phyloP scores from a whole-genome alignment of 2,329 filamentous ascomycete species.

The Trichoderma sp. region DNA sequence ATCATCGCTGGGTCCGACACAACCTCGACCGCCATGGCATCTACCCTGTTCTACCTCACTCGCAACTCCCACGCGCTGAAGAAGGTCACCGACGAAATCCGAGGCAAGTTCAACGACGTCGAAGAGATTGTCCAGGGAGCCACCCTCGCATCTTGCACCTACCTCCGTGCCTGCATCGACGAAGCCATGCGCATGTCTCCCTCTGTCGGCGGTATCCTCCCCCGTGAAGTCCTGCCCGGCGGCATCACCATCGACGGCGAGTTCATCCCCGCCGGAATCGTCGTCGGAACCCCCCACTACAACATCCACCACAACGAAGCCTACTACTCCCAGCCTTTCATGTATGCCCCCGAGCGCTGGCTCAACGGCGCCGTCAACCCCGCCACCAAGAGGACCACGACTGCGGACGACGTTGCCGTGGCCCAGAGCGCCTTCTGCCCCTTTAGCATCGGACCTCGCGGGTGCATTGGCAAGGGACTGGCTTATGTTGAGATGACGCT shows the following conservation, averaged over 20 bases:
- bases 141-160: conserved; percentile 54
- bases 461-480: conserved; percentile 72
- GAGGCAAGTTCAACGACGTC: conserved; percentile 51
- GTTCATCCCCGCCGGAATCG: conserved; percentile 58
- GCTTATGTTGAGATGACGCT: conserved; percentile 69
- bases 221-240: conserved; percentile 60
- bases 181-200: conserved; percentile 66
- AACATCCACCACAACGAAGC: conserved; percentile 66
- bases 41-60: conserved; percentile 64
- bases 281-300: conserved; percentile 68
- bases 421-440: conserved; percentile 74
- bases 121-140: conserved; percentile 60
- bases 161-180: conserved; percentile 65
- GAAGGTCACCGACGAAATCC: conserved; percentile 55
- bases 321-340: conserved; percentile 63
- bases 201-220: conserved; percentile 61
- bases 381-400: conserved; percentile 44
- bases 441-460: conserved; percentile 69
- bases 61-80: conserved; percentile 53
- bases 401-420: conserved; percentile 53
- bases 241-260: conserved; percentile 59
- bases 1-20: conserved; percentile 74
- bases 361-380: conserved; percentile 51
- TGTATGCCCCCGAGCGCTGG: conserved; percentile 68
- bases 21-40: conserved; percentile 68